Evolutionary conservation across 2,329 filamentous ascomycete species (phyloP).

Genomic region (Fusarium globosum): DNA sequence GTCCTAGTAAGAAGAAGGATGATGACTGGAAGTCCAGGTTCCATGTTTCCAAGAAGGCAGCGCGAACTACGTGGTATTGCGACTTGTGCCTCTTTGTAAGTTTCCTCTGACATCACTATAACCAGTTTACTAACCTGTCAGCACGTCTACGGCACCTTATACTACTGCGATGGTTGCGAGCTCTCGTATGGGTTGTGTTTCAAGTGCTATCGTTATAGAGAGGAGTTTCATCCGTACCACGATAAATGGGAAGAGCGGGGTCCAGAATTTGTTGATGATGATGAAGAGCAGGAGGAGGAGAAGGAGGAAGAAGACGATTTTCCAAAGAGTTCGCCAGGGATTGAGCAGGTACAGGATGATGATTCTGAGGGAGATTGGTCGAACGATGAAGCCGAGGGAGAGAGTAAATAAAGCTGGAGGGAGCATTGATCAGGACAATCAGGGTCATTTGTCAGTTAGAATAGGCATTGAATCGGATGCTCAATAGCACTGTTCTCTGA

Average conservation of each 20-base stretch:
- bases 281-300: background rate
- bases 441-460: too few relatives aligned
- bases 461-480: too few relatives aligned
- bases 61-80: background rate
- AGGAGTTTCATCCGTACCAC: background rate
- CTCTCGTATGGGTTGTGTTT: background rate
- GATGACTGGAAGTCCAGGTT: background rate
- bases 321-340: background rate
- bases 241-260: background rate
- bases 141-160: background rate
- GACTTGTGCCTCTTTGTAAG: background rate
- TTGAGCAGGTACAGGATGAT: background rate
- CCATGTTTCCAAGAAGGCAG: background rate
- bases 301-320: background rate
- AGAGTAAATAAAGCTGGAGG: background rate
- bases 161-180: background rate
- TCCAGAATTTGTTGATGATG: background rate
- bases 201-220: background rate
- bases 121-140: background rate
- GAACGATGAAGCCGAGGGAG: background rate
- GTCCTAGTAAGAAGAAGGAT: background rate
- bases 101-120: rapidly evolving
- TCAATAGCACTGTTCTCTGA: too few relatives aligned
- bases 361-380: background rate
- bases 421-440: too few relatives aligned